Percentiles rank a stretch among this genome's conserved stretches.
phyloP scores from a whole-genome alignment of 495 filamentous ascomycete species.

The Neurospora sp. region DNA sequence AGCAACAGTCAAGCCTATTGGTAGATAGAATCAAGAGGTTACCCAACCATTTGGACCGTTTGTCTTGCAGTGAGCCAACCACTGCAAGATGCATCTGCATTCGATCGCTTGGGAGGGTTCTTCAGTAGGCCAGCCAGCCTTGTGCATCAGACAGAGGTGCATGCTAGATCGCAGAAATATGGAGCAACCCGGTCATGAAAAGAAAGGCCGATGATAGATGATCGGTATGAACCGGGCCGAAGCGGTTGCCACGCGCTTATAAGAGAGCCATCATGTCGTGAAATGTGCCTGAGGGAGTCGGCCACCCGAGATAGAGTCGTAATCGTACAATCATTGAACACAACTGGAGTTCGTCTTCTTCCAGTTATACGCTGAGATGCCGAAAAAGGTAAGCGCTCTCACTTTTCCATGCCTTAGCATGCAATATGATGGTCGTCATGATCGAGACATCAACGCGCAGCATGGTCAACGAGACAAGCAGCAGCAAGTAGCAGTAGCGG shows the following conservation, averaged over 20 bases:
- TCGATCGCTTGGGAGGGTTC: not conserved
- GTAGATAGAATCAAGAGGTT: not conserved
- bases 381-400: not conserved
- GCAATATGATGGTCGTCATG: not conserved
- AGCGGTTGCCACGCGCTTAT: not conserved
- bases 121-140: not conserved
- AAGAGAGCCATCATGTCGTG: constrained; percentile 4
- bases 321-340: constrained; percentile 6
- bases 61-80: not conserved
- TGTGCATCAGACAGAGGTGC: not conserved
- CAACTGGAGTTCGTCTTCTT: not conserved
- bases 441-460: constrained; percentile 3
- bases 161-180: not conserved
- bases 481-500: constrained; percentile 4
- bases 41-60: not conserved
- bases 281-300: not conserved
- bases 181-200: not conserved
- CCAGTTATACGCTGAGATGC: not conserved
- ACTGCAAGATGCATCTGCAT: not conserved
- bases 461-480: constrained; percentile 1
- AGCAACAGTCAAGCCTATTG: not conserved
- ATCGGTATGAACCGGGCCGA: not conserved
- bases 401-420: constrained; percentile 1
- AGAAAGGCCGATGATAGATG: not conserved
- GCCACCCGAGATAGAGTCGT: not conserved